Evolutionary conservation across 768 basidiomycete genomes (phyloP), one percentile per base, ranked within the genome.

Genomic region (Mycena metata): DNA sequence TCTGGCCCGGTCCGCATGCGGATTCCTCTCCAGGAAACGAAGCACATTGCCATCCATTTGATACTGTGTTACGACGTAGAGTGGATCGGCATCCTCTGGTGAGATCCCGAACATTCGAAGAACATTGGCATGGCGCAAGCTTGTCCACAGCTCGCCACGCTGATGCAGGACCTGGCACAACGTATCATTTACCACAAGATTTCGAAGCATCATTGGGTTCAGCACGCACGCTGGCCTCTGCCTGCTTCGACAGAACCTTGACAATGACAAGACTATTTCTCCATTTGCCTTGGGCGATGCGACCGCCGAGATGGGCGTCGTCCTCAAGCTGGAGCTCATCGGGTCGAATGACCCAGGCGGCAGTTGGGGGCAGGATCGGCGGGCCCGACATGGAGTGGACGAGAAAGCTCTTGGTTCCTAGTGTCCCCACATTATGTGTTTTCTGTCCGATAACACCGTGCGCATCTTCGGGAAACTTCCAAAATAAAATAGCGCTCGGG

Each of bases 91-190:
- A 52, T 74, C 71, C 55, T 41, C 30, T 46, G 72, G 70, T 41
- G 72, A 74, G 16, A 73, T 58, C 15, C 76, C 77, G 35, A 76
- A 72, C 42, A 72, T 69, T 58, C 71, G 70, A 16, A 72, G 68
- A 30, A 77, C 73, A 69, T 77, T 59, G 6, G 65, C 52, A 62
- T 78, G 73, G 13, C 54, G 55, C 47, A 72, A 55, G 30, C 63
- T 66, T 23, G 72, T 65, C 77, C 77, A 78, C 43, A 72, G 52
- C 42, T 71, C 67, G 21, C 63, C 68, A 9, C 72, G 74, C 24
- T 43, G 59, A 36, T 71, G 45, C 47, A 77, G 58, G 23, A 60
- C 47, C 76, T 76, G 49, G 43, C 47, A 13, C 30, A 15, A 43
- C 47, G 57, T 21, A 36, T 69, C 58, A 61, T 21, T 56, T 54